Percentiles rank a stretch among this genome's conserved stretches.
Evolutionary conservation across 1,284 basidiomycete species (phyloP).

Genomic region (Sutorius eximius): DNA sequence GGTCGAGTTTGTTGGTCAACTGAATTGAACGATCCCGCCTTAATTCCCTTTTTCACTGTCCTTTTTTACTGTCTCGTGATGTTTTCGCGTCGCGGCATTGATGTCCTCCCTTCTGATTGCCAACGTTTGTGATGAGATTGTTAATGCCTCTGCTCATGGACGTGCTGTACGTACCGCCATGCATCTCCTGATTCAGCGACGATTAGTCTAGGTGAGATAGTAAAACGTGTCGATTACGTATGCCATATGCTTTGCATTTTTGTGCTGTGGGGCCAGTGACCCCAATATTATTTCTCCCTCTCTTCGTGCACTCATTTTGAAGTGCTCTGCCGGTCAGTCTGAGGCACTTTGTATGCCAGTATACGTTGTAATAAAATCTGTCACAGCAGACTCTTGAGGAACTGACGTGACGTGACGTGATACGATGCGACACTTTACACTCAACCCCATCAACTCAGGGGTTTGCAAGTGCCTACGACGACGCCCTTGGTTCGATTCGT

Average conservation of each 20-base stretch:
- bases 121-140: conserved; percentile 8
- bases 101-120: not conserved
- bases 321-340: not conserved
- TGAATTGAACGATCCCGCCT: not conserved
- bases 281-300: not conserved
- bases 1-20: conserved; percentile 26
- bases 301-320: not conserved
- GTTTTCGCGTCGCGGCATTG: not conserved
- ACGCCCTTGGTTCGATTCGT: not conserved
- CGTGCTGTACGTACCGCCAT: conserved; percentile 10
- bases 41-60: too few species aligned
- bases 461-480: not conserved
- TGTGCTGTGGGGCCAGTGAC: not conserved
- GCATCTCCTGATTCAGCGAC: not conserved
- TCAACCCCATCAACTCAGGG: not conserved
- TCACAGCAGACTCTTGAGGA: not conserved
- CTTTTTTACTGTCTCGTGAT: not conserved
- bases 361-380: not conserved
- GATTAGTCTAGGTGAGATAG: conserved; percentile 7
- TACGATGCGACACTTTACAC: not conserved
- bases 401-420: not conserved
- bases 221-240: conserved; percentile 2
- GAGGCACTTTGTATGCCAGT: not conserved
- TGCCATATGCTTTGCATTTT: conserved; percentile 5
- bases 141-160: conserved; percentile 2